Evolutionary conservation across 495 filamentous ascomycete species (phyloP), one percentile per base, ranked within the genome.

Genomic region (Annulohypoxylon stygium): DNA sequence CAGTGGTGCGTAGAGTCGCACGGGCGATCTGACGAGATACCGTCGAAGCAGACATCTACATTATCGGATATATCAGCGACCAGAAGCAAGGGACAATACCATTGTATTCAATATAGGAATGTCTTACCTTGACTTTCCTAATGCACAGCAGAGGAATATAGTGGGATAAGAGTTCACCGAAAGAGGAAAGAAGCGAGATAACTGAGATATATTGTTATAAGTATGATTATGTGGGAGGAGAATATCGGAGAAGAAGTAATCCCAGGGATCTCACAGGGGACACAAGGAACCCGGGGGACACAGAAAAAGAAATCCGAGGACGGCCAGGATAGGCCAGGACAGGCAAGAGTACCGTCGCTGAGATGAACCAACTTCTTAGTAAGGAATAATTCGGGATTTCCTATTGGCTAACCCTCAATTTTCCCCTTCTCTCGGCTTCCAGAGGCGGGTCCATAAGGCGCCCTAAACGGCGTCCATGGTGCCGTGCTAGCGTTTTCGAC

Each of bases 1-100:
- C 77, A 33, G 86, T 82, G 61, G 86, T 83, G 76, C 88, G 88
- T 74, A 90, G 80, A 51, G 85, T 83, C 72, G 88, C 86, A 71
- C 89, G 90, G 73, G 89, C 81, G 78, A 87, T 79, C 67, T 84
- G 83, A 69, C 84, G 85, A 65, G 76, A 77, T 58, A 76, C 67
- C 57, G 81, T 80, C 39, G 84, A 75, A 65, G 82, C 79, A 57
- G 83, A 82, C 85, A 86, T 86, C 83, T 86, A 69, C 54, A 50
- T 23, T 61, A 65, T n/a, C 39, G 14, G 14, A 43, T 43, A 43
- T 43, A 14, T 63, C 58, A 55, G 69, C 65, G 26, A 73, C 69
- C 75, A 75, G 66, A 67, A 53, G 33, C 50, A 63, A n/a, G 61
- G 67, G 67, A 41, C 61, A 65, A 68, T 64, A 76, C 72, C 69